These are phyloP conservation scores for Tolypocladium tundrense DNA, from an alignment of 2,329 filamentous ascomycete species.

Conservation along the genomic window DNA sequence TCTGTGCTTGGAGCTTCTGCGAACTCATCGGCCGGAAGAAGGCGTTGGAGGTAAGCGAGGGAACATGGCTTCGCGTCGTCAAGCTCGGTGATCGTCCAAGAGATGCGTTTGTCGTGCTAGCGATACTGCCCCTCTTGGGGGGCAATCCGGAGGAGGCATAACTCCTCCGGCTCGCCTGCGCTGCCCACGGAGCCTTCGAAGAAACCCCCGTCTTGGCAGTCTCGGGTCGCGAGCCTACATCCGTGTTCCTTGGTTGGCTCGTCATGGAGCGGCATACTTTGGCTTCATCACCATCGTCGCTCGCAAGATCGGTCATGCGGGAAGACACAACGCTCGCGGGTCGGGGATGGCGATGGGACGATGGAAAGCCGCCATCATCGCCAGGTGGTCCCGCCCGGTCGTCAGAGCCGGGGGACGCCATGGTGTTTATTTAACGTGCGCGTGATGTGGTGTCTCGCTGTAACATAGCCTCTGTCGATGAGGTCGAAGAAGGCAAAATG, in stretches of 20 bases:
- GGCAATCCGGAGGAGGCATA: conserved; percentile 28
- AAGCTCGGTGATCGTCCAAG: conserved; percentile 46
- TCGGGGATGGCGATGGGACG: conserved; percentile 32
- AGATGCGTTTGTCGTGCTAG: conserved; percentile 37
- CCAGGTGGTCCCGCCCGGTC: conserved; percentile 24
- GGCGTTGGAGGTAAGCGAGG: conserved; percentile 76
- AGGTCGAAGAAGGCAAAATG: background rate
- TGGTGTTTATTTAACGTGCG: conserved; percentile 11
- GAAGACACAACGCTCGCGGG: conserved; percentile 61
- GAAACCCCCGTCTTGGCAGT: conserved; percentile 41
- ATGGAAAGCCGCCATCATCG: conserved; percentile 27
- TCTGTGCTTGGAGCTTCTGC: conserved; percentile 83
- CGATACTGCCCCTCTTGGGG: conserved; percentile 31
- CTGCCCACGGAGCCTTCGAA: conserved; percentile 36
- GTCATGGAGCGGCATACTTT: conserved; percentile 17
- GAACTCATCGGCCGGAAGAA: conserved; percentile 98
- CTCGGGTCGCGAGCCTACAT: conserved; percentile 39
- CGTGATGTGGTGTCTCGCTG: conserved; percentile 6
- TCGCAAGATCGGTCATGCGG: conserved; percentile 56
- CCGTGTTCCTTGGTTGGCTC: conserved; percentile 26
- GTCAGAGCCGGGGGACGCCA: conserved; percentile 27
- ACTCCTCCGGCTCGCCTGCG: conserved; percentile 46
- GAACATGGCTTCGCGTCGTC: conserved; percentile 76
- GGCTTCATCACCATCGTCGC: conserved; percentile 41
- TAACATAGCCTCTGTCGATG: conserved; percentile 4